Evolutionary conservation across 331 rosid genomes (phyloP).

Genomic region (Quercus phellos): DNA sequence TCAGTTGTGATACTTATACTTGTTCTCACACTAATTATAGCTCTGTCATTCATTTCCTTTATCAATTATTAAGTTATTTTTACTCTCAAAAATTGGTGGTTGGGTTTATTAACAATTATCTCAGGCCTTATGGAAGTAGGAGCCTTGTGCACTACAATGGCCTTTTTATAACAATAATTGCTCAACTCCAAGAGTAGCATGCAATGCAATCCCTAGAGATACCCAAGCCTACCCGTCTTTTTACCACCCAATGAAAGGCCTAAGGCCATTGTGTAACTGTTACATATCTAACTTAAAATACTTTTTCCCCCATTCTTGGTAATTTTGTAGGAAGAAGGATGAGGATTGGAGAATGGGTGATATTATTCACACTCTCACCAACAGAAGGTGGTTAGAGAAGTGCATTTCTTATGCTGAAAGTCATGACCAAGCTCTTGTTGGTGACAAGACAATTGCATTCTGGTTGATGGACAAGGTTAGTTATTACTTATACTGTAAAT

Average conservation of each 20-base stretch:
- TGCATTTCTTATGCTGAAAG: conserved; percentile 96
- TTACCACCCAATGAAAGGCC: background rate
- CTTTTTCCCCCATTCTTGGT: background rate
- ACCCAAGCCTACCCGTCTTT: background rate
- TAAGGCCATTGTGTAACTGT: background rate
- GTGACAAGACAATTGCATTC: conserved; percentile 96
- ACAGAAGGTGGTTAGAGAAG: conserved; percentile 96
- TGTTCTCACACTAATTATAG: too few relatives aligned
- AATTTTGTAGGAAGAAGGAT: conserved; percentile 55
- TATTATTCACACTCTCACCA: conserved; percentile 72
- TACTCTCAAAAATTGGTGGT: too few relatives aligned
- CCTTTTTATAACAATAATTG: background rate
- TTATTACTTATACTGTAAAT: conserved; percentile 10
- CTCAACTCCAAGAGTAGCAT: background rate
- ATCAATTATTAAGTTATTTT: too few relatives aligned
- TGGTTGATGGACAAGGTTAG: conserved; percentile 99
- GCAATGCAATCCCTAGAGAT: too few relatives aligned
- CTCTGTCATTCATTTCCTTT: too few relatives aligned
- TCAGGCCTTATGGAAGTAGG: too few relatives aligned
- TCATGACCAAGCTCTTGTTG: conserved; percentile 99
- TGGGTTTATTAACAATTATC: too few relatives aligned
- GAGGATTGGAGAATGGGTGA: conserved; percentile 82
- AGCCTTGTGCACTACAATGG: too few relatives aligned
- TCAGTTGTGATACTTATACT: too few relatives aligned
- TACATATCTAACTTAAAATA: background rate